Percentiles rank a stretch among this genome's conserved stretches.
phyloP scores from a whole-genome alignment of 371 early-diverging fungal species.

The Smittium mucronatum region DNA sequence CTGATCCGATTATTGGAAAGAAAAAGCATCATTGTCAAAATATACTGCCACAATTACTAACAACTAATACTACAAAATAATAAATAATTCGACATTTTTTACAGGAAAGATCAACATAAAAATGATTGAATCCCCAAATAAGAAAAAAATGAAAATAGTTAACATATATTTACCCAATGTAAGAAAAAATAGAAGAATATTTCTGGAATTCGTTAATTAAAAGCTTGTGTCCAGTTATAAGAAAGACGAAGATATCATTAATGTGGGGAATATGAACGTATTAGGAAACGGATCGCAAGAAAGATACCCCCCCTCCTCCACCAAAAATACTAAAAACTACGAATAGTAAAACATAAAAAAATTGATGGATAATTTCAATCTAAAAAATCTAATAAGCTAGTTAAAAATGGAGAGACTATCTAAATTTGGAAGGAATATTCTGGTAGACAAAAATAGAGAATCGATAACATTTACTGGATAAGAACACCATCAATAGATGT shows the following conservation, averaged over 20 bases:
- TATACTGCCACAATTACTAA: slow-evolving; percentile 1
- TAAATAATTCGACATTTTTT: neutral
- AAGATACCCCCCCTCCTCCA: slow-evolving; percentile 2
- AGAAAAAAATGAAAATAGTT: slow-evolving; percentile 3
- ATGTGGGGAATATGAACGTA: slow-evolving; percentile 6
- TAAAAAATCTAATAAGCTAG: neutral
- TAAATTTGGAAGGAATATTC: neutral
- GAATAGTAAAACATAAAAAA: slow-evolving; percentile 4
- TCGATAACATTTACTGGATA: neutral
- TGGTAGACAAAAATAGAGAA: slow-evolving; percentile 1
- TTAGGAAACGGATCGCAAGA: neutral
- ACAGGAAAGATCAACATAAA: neutral
- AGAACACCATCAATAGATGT: neutral
- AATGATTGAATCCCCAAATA: neutral
- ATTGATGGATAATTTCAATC: neutral
- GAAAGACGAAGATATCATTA: slow-evolving; percentile 1
- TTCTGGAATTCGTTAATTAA: neutral
- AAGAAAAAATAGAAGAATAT: slow-evolving; percentile 1
- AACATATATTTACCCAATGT: neutral
- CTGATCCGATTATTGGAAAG: neutral
- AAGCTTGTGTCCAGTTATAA: neutral
- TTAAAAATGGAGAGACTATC: neutral
- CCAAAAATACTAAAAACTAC: neutral
- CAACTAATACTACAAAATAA: neutral
- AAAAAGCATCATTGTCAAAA: neutral